Evolutionary conservation across 1,284 basidiomycete genomes (phyloP).

Genomic region (Sanghuangporus sanghuang): DNA sequence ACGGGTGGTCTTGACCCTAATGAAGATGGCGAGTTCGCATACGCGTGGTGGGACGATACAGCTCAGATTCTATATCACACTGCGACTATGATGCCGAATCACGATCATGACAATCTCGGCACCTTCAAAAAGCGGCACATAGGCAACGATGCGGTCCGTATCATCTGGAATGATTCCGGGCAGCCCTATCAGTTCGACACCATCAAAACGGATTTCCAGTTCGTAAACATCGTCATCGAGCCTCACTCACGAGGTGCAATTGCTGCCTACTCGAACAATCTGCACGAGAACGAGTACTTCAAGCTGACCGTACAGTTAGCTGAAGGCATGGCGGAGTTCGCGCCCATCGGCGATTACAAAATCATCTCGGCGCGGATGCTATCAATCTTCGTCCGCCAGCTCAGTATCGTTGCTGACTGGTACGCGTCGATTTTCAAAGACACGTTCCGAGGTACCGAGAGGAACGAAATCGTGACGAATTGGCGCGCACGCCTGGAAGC

Average conservation of each 20-base stretch:
- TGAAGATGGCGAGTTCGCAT: constrained; percentile 90
- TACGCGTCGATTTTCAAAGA: constrained; percentile 80
- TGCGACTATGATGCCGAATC: constrained; percentile 94
- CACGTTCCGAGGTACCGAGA: constrained; percentile 63
- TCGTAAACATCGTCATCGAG: constrained; percentile 96
- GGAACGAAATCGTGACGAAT: constrained; percentile 81
- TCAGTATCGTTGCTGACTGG: constrained; percentile 83
- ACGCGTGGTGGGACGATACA: constrained; percentile 99
- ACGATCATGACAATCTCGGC: constrained; percentile 59
- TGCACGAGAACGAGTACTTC: constrained; percentile 88
- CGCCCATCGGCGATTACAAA: constrained; percentile 88
- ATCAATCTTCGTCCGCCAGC: constrained; percentile 79
- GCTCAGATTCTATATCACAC: constrained; percentile 95
- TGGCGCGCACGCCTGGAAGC: constrained; percentile 80
- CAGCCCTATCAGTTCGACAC: constrained; percentile 87
- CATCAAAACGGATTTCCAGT: constrained; percentile 90
- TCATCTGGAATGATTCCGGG: constrained; percentile 97
- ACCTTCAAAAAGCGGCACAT: constrained; percentile 90
- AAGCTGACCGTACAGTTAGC: constrained; percentile 85
- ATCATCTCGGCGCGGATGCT: constrained; percentile 83
- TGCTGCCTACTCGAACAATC: constrained; percentile 71
- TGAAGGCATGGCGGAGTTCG: constrained; percentile 85
- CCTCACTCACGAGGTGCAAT: constrained; percentile 85
- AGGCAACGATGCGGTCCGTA: constrained; percentile 92
- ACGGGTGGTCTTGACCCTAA: constrained; percentile 88